These are phyloP conservation scores for Santalum album DNA, from an alignment of 164 flowering plant genomes.

Conservation along the genomic window DNA sequence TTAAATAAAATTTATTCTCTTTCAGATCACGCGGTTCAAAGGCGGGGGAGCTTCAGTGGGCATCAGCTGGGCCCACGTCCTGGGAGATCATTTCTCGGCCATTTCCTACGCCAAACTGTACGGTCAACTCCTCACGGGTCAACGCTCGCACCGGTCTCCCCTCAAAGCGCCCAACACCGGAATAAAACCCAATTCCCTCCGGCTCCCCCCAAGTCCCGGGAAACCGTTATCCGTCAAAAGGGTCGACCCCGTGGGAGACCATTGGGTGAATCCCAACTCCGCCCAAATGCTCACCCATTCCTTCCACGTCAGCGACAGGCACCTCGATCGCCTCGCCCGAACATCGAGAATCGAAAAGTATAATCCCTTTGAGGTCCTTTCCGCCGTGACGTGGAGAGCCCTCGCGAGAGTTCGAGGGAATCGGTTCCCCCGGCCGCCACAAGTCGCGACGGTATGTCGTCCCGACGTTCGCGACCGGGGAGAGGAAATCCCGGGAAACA, in stretches of 20 bases:
- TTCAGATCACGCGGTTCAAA: constrained; percentile 67
- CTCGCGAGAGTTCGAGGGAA: constrained; percentile 30
- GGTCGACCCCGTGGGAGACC: constrained; percentile 40
- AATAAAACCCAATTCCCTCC: neutral
- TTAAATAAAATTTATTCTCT: too few species aligned
- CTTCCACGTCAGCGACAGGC: constrained; percentile 28
- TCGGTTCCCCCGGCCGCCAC: constrained; percentile 10
- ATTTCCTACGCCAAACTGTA: constrained; percentile 42
- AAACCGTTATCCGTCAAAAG: constrained; percentile 26
- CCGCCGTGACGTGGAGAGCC: constrained; percentile 53
- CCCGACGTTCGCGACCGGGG: constrained; percentile 8
- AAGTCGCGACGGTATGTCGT: constrained; percentile 45
- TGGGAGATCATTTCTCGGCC: constrained; percentile 62
- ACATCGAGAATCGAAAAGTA: constrained; percentile 1
- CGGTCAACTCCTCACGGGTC: constrained; percentile 29
- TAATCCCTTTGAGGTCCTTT: constrained; percentile 32
- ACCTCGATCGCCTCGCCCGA: constrained; percentile 27
- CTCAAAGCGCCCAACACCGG: neutral
- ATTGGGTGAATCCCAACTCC: constrained; percentile 31
- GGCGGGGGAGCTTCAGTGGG: constrained; percentile 76
- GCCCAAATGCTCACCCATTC: constrained; percentile 27
- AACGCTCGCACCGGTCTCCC: neutral
- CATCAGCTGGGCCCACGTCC: constrained; percentile 68
- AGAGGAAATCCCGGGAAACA: constrained; percentile 23
- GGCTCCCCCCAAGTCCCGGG: neutral